Evolutionary conservation across 75 land plant genomes (phyloP), one percentile per base, ranked within the genome.

Genomic region (Picea glauca): DNA sequence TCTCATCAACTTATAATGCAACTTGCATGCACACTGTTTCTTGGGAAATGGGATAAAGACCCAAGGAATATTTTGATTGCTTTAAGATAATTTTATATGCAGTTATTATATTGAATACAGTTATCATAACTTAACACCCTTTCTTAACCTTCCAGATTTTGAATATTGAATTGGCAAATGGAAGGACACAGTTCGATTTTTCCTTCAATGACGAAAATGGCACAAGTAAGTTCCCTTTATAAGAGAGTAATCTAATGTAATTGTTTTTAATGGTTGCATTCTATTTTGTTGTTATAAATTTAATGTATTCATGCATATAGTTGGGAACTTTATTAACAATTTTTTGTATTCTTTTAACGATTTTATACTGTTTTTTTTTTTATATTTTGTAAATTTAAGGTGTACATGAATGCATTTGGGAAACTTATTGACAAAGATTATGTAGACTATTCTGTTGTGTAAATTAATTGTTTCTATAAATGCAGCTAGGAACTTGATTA

Each of bases 161-260:
- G n/a, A 46, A 70, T 70, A 70, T 70, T 70, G 73, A 70, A 70
- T 70, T 43, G 73, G 50, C 46, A 70, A 70, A 70, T 70, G 73
- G 73, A 70, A 70, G 54, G 23, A 46, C 73, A 70, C 73, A 70
- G 73, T 70, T 43, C 73, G 8, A 40, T 70, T 8, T 70, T 70
- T 70, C 26, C 26, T 70, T 40, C 73, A 70, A 38, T 18, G 73
- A 70, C 33, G 73, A 70, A 70, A 70, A 70, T 70, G 54, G 73
- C 14, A 70, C 18, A 43, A 40, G 73, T 70, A 40, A 70, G 73
- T 70, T 70, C 21, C 5, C 68, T 43, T 70, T 40, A 17, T 21
- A 35, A 70, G 23, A 70, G 9, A 43, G 54, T 70, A 70, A 20
- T 18, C 33, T 40, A 70, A 38, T 70, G 15, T 50, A 50, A 50